Base-by-base conservation (phyloP, 2,329 filamentous ascomycete species). In the Microsporum ferrugineum region DNA sequence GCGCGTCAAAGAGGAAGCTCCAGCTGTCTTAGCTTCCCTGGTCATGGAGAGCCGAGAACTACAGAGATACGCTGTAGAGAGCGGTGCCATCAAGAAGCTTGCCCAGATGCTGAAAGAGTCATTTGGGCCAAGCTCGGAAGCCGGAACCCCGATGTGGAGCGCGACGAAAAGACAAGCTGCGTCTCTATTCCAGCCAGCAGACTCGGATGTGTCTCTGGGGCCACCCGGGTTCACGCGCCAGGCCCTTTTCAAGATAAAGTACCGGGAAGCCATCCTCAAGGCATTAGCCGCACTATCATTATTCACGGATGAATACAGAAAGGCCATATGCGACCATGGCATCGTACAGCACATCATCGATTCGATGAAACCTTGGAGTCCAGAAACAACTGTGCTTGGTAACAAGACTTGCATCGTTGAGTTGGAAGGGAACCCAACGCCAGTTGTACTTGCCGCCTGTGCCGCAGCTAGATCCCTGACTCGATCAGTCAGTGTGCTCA, bases 371-470 rank as follows among this genome's bases (percentile, higher is more conserved):
- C 80, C 84, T 1, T 82, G 81, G 59, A 47, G 53, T 8, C 27
- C 39, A 4, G 45, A 43, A 10, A 67, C 71, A 56, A 65, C 69
- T 23, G 65, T 65, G 1, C 34, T 41, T 12, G 66, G 68, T 3
- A 69, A 72, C 31, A 65, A 65, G 12, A 66, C 69, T 1, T 69
- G 66, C 38, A 66, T 68, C 5, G 69, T 70, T 63, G 65, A 73
- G 67, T 76, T 82, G 10, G 88, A 88, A 66, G 90, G 89, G 1
- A 96, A 97, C 68, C 86, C 91, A 1, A 79, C 84, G 5, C 77
- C 83, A 2, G 91, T 96, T 27, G 79, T 97, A 27, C 81, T 95
- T 60, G 91, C 91, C 23, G 92, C 90, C 0, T 96, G 91, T 70
- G 86, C 89, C 69, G 85, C 88, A 31, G 83, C 91, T 33, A 83